phyloP scores from a whole-genome alignment of 345 rosid species.

The Acer saccharum region DNA sequence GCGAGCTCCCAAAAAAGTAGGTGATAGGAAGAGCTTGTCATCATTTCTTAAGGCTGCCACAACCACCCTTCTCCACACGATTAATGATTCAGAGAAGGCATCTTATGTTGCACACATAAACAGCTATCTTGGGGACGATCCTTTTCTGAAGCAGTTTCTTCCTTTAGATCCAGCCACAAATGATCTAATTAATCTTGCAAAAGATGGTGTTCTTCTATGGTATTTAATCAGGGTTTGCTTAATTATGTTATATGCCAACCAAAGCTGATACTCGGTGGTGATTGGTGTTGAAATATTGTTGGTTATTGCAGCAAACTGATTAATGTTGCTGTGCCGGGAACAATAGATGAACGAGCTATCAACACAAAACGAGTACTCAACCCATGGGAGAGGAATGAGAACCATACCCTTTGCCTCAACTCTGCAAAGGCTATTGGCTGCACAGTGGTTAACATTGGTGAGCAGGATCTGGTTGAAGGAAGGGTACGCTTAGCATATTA shows the following conservation, averaged over 20 bases:
- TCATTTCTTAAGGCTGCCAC: conserved; percentile 76
- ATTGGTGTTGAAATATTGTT: conserved; percentile 21
- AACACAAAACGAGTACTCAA: conserved; percentile 81
- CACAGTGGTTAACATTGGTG: conserved; percentile 80
- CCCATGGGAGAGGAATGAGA: conserved; percentile 94
- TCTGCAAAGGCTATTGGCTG: conserved; percentile 94
- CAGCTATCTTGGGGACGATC: conserved; percentile 85
- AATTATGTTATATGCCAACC: background rate
- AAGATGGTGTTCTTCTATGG: conserved; percentile 94
- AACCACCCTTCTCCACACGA: conserved; percentile 72
- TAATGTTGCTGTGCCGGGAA: conserved; percentile 88
- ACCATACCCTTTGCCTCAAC: conserved; percentile 93
- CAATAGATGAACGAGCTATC: conserved; percentile 91
- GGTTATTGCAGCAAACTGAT: conserved; percentile 70
- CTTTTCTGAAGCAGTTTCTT: conserved; percentile 83
- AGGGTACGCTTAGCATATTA: conserved; percentile 52
- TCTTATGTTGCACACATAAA: conserved; percentile 90
- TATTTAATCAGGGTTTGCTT: conserved; percentile 33
- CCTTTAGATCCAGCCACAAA: conserved; percentile 79
- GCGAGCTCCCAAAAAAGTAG: conserved; percentile 60
- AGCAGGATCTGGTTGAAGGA: conserved; percentile 87
- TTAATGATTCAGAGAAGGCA: conserved; percentile 72
- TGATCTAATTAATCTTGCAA: conserved; percentile 72
- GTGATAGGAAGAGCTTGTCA: conserved; percentile 57
- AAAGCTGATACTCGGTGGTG: conserved; percentile 15